Base-by-base conservation (phyloP, 1,139 yeast genomes). In the Neolecta irregularis region DNA sequence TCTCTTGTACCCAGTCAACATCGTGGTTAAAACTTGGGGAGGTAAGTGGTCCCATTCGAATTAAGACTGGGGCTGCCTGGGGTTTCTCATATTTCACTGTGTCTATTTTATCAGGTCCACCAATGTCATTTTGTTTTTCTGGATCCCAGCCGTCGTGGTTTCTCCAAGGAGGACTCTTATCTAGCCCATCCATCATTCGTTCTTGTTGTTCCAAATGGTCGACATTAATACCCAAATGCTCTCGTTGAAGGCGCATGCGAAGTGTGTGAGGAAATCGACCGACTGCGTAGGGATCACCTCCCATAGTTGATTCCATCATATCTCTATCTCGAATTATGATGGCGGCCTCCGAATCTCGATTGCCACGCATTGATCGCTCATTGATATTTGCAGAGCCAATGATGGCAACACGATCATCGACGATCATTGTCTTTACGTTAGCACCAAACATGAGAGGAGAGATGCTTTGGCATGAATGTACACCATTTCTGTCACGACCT, bases 371-470 rank as follows among this genome's bases (percentile, higher is more conserved):
- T 1, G 95, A 83, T 48, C 98, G 67, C 56, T 88, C 98, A 50
- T 88, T 88, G 44, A 88, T 80, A 52, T 88, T 88, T 1, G 98
- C 98, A 51, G 94, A 79, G 3, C 98, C 98, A 48, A 88, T 85
- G 35, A 88, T 77, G 2, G 93, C 95, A 30, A 75, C 69, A 36
- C 93, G 65, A 51, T 88, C 98, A 58, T 88, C 98, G n/a, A 77
- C 94, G 49, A 88, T 66, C 74, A 88, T 69, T 5, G 37, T 39
- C 41, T 34, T 15, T 9, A 12, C 5, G 11, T 21, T 18, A 32
- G 1, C 8, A 24, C 12, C 8, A 5, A 24, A 11, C 11, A 19
- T 6, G n/a, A 6, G 9, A 12, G 22, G 7, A 28, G 18, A n/a
- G 16, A 7, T 12, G 44, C 45, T 53, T 91, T 91, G 3, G 94